phyloP scores from a whole-genome alignment of 306 rosid genomes.

The Vicia villosa region DNA sequence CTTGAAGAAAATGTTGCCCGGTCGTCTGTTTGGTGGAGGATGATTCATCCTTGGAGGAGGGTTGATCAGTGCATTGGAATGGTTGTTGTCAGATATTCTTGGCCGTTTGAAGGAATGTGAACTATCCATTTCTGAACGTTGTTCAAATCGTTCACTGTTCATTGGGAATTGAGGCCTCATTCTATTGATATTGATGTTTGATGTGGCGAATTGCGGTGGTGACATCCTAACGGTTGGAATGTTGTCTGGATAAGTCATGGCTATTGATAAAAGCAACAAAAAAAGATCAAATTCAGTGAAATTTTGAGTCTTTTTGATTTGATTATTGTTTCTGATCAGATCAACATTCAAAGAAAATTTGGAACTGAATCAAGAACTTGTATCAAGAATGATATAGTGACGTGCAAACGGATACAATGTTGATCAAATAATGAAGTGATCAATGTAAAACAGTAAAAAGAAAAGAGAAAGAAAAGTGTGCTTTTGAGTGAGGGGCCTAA shows the following conservation, averaged over 20 bases:
- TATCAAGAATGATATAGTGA: background rate
- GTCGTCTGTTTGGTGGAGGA: constrained; percentile 52
- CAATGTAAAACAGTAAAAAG: too few species aligned
- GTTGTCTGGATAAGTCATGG: constrained; percentile 63
- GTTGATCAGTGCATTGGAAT: background rate
- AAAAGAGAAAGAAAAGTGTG: too few species aligned
- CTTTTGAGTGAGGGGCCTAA: too few species aligned
- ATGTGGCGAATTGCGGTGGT: constrained; percentile 40
- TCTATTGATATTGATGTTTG: constrained; percentile 55
- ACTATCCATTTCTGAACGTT: constrained; percentile 42
- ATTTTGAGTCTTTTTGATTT: constrained; percentile 2
- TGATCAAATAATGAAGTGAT: too few species aligned
- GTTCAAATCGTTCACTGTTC: constrained; percentile 35
- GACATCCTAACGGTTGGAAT: constrained; percentile 46
- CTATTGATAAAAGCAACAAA: background rate
- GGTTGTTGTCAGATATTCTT: constrained; percentile 52
- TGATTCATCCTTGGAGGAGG: too few species aligned
- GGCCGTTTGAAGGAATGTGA: constrained; percentile 61
- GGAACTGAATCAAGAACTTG: background rate
- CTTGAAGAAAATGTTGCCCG: constrained; percentile 74
- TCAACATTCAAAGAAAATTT: background rate
- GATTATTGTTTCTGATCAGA: constrained; percentile 28
- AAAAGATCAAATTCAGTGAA: constrained; percentile 15
- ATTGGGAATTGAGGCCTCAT: constrained; percentile 59
- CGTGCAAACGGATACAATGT: too few species aligned